A percentile compares a stretch with the other conserved stretches of the same genome.
Conservation (phyloP, 1,284 basidiomycete species). For the Paramarasmius palmivorus region DNA sequence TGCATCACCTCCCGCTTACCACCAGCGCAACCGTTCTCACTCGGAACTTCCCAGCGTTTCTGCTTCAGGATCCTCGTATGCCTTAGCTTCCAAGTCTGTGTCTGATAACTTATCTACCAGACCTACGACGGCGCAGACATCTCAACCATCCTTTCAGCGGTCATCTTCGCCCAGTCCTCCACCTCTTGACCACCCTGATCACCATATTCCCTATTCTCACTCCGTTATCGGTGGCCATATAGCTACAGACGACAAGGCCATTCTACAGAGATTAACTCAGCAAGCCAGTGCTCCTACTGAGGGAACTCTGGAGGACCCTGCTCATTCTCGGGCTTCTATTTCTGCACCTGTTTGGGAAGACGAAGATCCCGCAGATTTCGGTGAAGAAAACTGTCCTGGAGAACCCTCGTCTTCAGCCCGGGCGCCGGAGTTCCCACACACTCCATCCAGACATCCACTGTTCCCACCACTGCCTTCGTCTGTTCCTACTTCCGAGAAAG, state of each 20-base stretch:
- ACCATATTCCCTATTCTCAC: constrained; percentile 24
- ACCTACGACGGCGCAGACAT: constrained; percentile 7
- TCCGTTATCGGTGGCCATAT: constrained; percentile 54
- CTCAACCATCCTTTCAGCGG: neutral
- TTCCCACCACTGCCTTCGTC: constrained; percentile 27
- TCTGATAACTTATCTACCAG: neutral
- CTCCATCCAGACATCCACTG: constrained; percentile 11
- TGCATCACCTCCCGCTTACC: constrained; percentile 38
- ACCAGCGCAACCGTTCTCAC: constrained; percentile 23
- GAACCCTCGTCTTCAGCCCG: neutral
- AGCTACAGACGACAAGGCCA: constrained; percentile 72
- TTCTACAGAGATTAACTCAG: constrained; percentile 56
- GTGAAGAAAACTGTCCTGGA: neutral
- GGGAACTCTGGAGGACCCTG: constrained; percentile 15
- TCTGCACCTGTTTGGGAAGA: constrained; percentile 46
- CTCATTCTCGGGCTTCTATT: constrained; percentile 19
- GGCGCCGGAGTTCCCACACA: neutral
- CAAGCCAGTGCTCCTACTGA: constrained; percentile 57
- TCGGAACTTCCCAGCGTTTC: neutral
- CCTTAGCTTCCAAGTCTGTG: neutral
- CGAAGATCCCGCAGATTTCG: constrained; percentile 37
- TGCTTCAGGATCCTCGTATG: neutral
- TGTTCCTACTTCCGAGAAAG: constrained; percentile 37
- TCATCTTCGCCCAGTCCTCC: constrained; percentile 16
- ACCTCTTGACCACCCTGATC: constrained; percentile 14